Conservation (phyloP, 139 green algal genomes). For the Tetradesmus obliquus region DNA sequence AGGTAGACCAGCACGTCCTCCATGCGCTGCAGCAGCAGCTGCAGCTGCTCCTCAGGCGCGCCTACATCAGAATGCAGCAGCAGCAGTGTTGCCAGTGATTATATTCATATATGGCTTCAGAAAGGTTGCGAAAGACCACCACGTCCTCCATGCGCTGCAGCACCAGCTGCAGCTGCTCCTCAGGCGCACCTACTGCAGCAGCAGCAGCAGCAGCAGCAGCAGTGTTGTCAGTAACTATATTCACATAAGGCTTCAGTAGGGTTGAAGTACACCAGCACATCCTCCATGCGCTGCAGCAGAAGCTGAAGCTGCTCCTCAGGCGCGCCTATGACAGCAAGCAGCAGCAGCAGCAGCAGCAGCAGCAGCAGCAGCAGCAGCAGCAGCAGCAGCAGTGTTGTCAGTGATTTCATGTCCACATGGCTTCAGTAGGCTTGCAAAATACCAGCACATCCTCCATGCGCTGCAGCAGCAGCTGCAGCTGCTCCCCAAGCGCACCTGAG, state of each 20-base stretch:
- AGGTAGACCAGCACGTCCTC: conserved; percentile 33
- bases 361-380: not conserved
- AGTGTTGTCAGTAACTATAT: too few species aligned
- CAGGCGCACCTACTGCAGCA: not conserved
- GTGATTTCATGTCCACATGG: too few species aligned
- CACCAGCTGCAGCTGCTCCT: conserved; percentile 31
- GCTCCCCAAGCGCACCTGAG: conserved; percentile 9
- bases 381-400: not conserved
- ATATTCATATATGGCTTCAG: too few species aligned
- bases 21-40: conserved; percentile 28
- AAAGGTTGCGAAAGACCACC: not conserved
- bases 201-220: too few species aligned
- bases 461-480: conserved; percentile 29
- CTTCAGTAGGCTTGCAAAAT: not conserved
- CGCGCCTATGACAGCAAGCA: not conserved
- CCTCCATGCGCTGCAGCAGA: conserved; percentile 34
- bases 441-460: conserved; percentile 40
- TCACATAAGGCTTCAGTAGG: too few species aligned
- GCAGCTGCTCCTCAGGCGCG: conserved; percentile 17
- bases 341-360: not conserved
- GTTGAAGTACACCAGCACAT: conserved; percentile 18
- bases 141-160: conserved; percentile 20
- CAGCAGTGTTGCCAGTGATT: too few species aligned
- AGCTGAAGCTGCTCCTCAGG: conserved; percentile 32
- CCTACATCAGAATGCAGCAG: too few species aligned